Base-by-base conservation (phyloP, 768 basidiomycete species). In the Calocybe cyanea region DNA sequence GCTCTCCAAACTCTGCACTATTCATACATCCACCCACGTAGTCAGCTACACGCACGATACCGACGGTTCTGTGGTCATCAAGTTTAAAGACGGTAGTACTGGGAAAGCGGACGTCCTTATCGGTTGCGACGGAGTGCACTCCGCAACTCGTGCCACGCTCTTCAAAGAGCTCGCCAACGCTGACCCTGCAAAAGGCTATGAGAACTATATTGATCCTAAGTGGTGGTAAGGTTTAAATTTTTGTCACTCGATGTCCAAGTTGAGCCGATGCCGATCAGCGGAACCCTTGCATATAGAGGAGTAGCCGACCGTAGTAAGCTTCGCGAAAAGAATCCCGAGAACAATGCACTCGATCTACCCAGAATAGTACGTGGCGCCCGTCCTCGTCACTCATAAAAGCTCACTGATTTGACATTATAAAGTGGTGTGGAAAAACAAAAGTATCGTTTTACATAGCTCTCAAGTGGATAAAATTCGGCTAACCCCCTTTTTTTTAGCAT, bases 121-220 rank as follows among this genome's bases (percentile, higher is more conserved):
- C 38, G 73, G 70, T 4, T 68, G 69, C 14, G 72, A 73, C 49
- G 72, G 73, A 1, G 52, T 73, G n/a, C 59, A 62, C 48, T 64
- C 63, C 13, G 37, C 48, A 2, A 52, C 54, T 1, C 48, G 63
- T 15, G 56, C 43, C 6, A 45, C 51, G 0, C 36, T 64, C 36
- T 62, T 59, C 24, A 4, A 18, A 18, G 36, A 49, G 3, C 3
- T 45, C 10, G 48, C 38, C 6, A 14, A 8, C 17, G 10, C 14
- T 18, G 3, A 34, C 8, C 33, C 43, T 40, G 34, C 38, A 9
- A 4, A 34, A 28, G 38, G 38, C 1, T 49, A 45, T 10, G 43
- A 49, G 7, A 49, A 45, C 11, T 49, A 44, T 10, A 25, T 36
- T 7, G 21, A 43, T 5, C 43, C 48, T 0, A 49, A 11, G 21